Evolutionary conservation across 768 basidiomycete species (phyloP).

Genomic region (Hortiboletus campestris): DNA sequence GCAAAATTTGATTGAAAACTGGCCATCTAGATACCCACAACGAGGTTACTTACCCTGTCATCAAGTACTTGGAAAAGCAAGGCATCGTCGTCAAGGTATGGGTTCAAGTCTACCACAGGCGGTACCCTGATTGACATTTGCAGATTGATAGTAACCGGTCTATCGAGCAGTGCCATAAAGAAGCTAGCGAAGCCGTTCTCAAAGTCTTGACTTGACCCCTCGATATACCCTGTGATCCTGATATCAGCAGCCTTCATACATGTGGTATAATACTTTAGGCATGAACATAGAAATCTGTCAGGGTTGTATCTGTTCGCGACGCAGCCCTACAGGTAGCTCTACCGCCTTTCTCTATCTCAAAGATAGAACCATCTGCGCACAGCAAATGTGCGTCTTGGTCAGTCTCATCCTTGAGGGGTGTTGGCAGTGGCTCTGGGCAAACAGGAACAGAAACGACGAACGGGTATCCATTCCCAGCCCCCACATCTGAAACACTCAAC

Average conservation of each 20-base stretch:
- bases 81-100: slow-evolving; percentile 78
- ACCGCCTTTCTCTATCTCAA: slow-evolving; percentile 59
- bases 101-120: background rate
- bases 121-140: background rate
- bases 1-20: background rate
- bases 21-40: slow-evolving; percentile 68
- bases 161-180: slow-evolving; percentile 69
- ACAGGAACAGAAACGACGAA: slow-evolving; percentile 36
- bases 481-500: slow-evolving; percentile 79
- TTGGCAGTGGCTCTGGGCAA: background rate
- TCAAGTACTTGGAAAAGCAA: slow-evolving; percentile 68
- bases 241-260: background rate
- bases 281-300: slow-evolving; percentile 46
- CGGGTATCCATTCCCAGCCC: slow-evolving; percentile 87
- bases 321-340: slow-evolving; percentile 49
- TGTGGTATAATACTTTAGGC: slow-evolving; percentile 27
- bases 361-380: slow-evolving; percentile 78
- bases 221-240: slow-evolving; percentile 5
- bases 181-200: slow-evolving; percentile 54
- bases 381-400: slow-evolving; percentile 68
- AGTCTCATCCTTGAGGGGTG: slow-evolving; percentile 45
- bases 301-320: slow-evolving; percentile 30
- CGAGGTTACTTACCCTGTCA: slow-evolving; percentile 89
- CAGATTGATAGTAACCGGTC: slow-evolving; percentile 70
- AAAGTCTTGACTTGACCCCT: slow-evolving; percentile 39